Base-by-base conservation (phyloP, 305 asterid species). In the Stenogyne calaminthoides region DNA sequence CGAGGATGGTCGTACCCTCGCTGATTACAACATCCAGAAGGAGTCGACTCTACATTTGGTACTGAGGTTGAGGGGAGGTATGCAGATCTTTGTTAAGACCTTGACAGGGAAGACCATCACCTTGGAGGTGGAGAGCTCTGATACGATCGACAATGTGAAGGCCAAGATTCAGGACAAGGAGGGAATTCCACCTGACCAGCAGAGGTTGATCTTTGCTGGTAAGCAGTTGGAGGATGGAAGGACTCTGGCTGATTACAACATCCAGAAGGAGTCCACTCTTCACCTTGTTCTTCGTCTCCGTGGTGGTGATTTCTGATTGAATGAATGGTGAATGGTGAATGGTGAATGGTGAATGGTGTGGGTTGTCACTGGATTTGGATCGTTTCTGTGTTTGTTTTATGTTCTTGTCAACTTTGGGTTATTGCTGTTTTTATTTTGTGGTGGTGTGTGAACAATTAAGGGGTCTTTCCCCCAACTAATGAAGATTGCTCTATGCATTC, bases 161-260 rank as follows among this genome's bases (percentile, higher is more conserved):
- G 84, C 84, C 0, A 77, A 80, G 52, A 80, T 80, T 3, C 84
- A 80, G 51, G 84, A 80, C 19, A 80, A 81, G 80, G 85, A 81
- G 71, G 85, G 80, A 0, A 78, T 78, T 51, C 82, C 82, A 1
- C 82, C 82, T 3, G 82, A 81, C 71, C 85, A 81, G 76, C 82
- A 81, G 83, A 78, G 82, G 78, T 8, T 78, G 64, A 81, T 81
- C 40, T 81, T 81, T 0, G 86, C 86, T 11, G 86, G 86, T 0
- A 79, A 82, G 74, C 84, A 82, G 67, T 9, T 82, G 6, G 84
- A 79, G 65, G 84, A 82, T 40, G 84, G 86, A 3, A 59, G 84
- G 11, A 82, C 86, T 11, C 57, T 82, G 8, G 86, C 86, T 0
- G 86, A 82, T 32, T 82, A 49, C 10, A 49, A 49, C 56, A 49